Base-by-base conservation (phyloP, 2,329 filamentous ascomycete genomes). In the Ceratocystis ficicola region DNA sequence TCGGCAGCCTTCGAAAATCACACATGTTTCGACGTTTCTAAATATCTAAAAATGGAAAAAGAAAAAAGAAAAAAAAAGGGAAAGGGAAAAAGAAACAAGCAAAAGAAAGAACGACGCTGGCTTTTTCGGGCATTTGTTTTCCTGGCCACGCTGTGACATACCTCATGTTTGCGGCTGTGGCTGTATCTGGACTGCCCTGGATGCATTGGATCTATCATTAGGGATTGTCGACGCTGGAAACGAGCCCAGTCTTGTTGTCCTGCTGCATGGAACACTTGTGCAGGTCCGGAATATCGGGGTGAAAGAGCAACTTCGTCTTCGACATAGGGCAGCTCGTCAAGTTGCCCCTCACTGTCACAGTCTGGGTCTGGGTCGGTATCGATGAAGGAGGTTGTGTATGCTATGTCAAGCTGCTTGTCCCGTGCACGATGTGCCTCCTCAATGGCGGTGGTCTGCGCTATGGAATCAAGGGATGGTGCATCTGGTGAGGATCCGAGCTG, bases 391-490 rank as follows among this genome's bases (percentile, higher is more conserved):
- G 65, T 66, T 10, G 61, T 66, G n/a, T 64, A 66, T 6, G 65
- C 65, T n/a, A 48, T 32, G 41, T 66, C 65, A 17, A 66, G 65
- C 25, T 64, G 46, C 28, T 36, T 46, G 4, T 66, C 62, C 20
- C 65, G 65, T 28, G 41, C 71, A 3, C 63, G 63, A 7, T 50
- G 55, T 20, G 64, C 64, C 44, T 65, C 65, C 8, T 63, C 61
- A 5, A 62, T 50, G 4, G 65, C 62, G n/a, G 64, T 52, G 20
- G 50, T 60, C 15, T 50, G 63, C 44, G 52, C 36, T 59, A 65
- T 44, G 2, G 74, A 72, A 46, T 73, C 71, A 72, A 78, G 74
- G 69, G 79, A 57, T 22, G 67, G 59, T 5, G 55, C 44, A 17
- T 32, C 44, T 6, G 59, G 32, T 41, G 65, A 22, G n/a, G 59